Evolutionary conservation across 2,329 filamentous ascomycete genomes (phyloP).

Genomic region (Pseudomassariella vexata): DNA sequence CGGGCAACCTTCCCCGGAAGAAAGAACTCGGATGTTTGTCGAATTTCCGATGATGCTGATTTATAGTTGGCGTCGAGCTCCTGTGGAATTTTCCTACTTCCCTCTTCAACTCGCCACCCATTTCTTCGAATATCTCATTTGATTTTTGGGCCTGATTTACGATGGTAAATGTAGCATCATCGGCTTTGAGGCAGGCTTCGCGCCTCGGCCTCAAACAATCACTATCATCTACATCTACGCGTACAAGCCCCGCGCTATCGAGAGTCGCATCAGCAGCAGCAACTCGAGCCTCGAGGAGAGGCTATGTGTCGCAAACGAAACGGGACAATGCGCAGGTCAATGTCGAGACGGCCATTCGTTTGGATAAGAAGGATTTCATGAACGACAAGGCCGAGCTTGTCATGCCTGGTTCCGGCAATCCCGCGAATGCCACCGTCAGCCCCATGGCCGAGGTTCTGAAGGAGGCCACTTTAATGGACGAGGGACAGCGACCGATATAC

Average conservation of each 20-base stretch:
- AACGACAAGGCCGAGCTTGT: constrained; percentile 36
- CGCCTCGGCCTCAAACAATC: constrained; percentile 43
- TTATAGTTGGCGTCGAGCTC: constrained; percentile 22
- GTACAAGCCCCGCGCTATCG: constrained; percentile 24
- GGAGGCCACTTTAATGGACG: constrained; percentile 87
- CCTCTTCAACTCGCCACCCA: constrained; percentile 13
- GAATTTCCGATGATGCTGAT: constrained; percentile 8
- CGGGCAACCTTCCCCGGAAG: neutral
- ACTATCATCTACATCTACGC: constrained; percentile 27
- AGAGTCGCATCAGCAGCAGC: constrained; percentile 24
- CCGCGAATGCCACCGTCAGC: constrained; percentile 66
- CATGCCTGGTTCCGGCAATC: constrained; percentile 51
- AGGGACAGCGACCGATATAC: constrained; percentile 90
- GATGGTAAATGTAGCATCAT: constrained; percentile 63
- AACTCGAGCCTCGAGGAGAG: constrained; percentile 36
- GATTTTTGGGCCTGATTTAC: constrained; percentile 12
- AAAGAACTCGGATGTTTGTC: constrained; percentile 4
- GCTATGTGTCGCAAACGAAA: constrained; percentile 81
- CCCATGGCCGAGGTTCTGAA: constrained; percentile 84
- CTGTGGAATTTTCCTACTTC: constrained; percentile 9
- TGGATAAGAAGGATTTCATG: constrained; percentile 79
- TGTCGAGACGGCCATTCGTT: constrained; percentile 75
- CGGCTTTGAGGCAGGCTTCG: constrained; percentile 70
- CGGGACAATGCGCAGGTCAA: constrained; percentile 74
- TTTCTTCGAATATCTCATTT: constrained; percentile 9